Percentiles rank a stretch among this genome's conserved stretches.
Conservation (phyloP, 169 alveolate species). For the Theileria orientalis region DNA sequence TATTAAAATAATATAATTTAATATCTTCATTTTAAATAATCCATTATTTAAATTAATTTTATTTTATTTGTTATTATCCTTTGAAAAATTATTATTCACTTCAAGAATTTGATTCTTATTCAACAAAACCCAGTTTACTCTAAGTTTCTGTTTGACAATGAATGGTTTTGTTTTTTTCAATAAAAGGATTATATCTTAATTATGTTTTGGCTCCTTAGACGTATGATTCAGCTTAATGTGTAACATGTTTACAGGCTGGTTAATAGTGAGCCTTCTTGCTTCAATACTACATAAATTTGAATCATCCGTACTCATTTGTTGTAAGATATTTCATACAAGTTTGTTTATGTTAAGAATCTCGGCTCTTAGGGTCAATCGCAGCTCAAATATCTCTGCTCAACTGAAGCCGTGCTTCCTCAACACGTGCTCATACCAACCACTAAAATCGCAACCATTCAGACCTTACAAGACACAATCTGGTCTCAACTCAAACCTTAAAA, state of each 20-base stretch:
- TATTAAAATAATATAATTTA: too few species aligned
- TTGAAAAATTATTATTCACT: too few species aligned
- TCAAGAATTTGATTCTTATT: too few species aligned
- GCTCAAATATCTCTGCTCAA: neutral
- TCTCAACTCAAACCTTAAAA: neutral
- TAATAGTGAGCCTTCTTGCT: slow-evolving; percentile 38
- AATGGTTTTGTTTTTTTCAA: too few species aligned
- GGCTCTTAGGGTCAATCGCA: neutral
- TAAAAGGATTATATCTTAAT: too few species aligned
- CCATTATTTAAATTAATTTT: too few species aligned
- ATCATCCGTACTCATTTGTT: neutral
- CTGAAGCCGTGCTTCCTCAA: neutral
- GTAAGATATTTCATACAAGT: neutral
- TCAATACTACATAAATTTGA: slow-evolving; percentile 9
- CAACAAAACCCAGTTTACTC: too few species aligned
- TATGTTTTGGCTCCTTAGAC: too few species aligned
- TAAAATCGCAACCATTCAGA: neutral
- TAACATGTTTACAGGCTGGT: slow-evolving; percentile 31
- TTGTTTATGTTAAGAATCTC: neutral
- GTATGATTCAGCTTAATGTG: neutral
- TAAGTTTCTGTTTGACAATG: too few species aligned
- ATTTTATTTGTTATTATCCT: neutral
- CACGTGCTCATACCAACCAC: neutral
- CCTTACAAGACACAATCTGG: neutral
- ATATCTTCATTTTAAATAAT: neutral